Conservation (phyloP, 108 stramenopile genomes). For the Seminavis robusta region DNA sequence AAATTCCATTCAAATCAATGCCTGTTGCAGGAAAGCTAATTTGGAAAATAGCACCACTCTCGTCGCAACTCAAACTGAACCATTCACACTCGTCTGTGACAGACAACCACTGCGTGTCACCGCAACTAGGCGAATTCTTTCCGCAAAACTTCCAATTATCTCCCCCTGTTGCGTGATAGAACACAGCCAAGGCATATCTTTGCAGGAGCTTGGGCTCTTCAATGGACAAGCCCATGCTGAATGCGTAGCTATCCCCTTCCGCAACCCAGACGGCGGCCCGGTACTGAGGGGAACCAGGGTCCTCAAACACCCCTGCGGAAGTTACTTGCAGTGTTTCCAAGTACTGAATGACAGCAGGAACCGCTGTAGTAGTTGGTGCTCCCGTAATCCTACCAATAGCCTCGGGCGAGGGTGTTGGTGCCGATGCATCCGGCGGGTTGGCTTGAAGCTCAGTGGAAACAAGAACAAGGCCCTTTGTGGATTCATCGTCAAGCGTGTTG, state of each 20-base stretch:
- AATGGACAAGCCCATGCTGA: no score
- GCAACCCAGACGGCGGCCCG: constrained; percentile 37
- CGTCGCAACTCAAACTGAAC: not conserved
- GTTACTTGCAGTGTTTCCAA: not conserved
- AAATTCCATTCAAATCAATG: not conserved
- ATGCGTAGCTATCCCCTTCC: constrained; percentile 15
- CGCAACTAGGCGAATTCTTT: no score
- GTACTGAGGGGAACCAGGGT: constrained; percentile 18
- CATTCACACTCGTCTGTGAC: not conserved
- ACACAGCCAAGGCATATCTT: constrained; percentile 26
- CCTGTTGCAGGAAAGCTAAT: constrained; percentile 3
- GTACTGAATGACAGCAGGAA: not conserved
- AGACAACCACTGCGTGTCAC: constrained; percentile 3
- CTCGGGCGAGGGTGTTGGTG: no score
- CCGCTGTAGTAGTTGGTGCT: not conserved
- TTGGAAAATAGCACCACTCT: not conserved
- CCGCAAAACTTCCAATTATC: not conserved
- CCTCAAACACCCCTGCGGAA: not conserved
- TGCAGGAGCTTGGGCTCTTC: constrained; percentile 22
- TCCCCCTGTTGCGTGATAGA: constrained; percentile 23
- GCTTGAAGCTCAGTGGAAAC: no score
- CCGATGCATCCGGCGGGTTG: no score
- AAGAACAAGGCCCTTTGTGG: no score
- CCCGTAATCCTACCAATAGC: no score
- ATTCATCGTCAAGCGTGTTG: no score